Base-by-base conservation (phyloP, 2,329 filamentous ascomycete genomes). In the Cordyceps militaris region DNA sequence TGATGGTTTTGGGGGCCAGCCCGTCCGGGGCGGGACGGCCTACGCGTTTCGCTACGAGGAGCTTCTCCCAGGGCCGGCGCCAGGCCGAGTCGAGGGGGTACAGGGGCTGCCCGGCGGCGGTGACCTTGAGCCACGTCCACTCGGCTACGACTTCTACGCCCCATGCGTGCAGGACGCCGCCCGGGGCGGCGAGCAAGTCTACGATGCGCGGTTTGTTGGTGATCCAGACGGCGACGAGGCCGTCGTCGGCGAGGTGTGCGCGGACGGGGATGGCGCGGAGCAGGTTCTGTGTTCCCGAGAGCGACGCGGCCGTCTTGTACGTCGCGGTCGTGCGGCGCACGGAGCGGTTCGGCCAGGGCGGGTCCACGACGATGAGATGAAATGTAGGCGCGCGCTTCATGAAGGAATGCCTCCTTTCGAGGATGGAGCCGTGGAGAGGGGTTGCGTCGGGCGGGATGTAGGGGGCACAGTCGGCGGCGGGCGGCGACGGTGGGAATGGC, bases 91-190 rank as follows among this genome's bases (percentile, higher is more conserved):
- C 78, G 2, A 89, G 57, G 32, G 78, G 70, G 59, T 80, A 81
- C 28, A 91, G 76, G 0, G 87, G 85, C 66, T 87, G 82, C 0
- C 89, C 89, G 0, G 69, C 63, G 0, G 70, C 69, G 0, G 89
- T 89, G 11, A 87, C 78, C 69, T 94, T 94, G 50, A 92, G 69
- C 89, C 89, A 94, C 2, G 84, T 78, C 88, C 89, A 93, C 67
- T 92, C 87, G 50, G 85, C 82, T 0, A 82, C 75, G 11, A 83
- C 66, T 53, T 85, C 78, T 0, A 93, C 71, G 24, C 83, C 85
- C 87, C 87, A 91, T 34, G 75, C 70, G 7, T 80, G 77, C 62
- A 92, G 87, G 2, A 92, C 62, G 1, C 85, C 85, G 1, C 63
- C n/a, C n/a, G n/a, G n/a, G n/a, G n/a, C n/a, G 34, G 34, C 63